Conservation (phyloP, 495 filamentous ascomycete species). For the Trichocladium uniseriatum region DNA sequence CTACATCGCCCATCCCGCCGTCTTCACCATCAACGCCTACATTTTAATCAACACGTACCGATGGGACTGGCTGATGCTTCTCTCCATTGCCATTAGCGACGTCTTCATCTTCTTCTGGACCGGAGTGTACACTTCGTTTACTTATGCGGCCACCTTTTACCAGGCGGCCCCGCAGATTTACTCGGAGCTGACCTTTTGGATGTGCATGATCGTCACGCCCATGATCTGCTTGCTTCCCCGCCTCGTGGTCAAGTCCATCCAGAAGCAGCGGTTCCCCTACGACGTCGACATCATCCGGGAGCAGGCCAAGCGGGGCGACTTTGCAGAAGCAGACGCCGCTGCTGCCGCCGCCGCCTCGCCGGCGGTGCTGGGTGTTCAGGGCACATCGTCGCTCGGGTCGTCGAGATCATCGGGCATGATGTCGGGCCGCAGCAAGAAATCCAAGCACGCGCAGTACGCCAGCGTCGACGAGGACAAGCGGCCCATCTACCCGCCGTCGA, state of each 20-base stretch:
- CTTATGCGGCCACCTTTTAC: constrained; percentile 62
- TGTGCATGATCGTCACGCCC: constrained; percentile 61
- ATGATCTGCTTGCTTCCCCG: constrained; percentile 76
- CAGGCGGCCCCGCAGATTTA: constrained; percentile 70
- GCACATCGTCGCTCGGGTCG: constrained; percentile 34
- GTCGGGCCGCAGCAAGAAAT: constrained; percentile 29
- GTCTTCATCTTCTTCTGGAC: constrained; percentile 95
- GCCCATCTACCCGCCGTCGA: constrained; percentile 85
- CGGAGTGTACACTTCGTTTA: constrained; percentile 72
- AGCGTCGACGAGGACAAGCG: constrained; percentile 71
- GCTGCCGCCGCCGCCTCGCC: constrained; percentile 4
- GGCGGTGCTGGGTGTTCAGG: constrained; percentile 20
- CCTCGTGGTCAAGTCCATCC: constrained; percentile 71
- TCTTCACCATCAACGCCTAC: constrained; percentile 85
- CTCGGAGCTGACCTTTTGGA: constrained; percentile 76
- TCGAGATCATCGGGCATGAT: constrained; percentile 40
- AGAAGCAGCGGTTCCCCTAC: constrained; percentile 85
- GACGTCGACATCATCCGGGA: constrained; percentile 97
- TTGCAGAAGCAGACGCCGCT: constrained; percentile 33
- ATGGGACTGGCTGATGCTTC: constrained; percentile 91
- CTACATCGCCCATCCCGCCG: constrained; percentile 67
- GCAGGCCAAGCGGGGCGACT: constrained; percentile 72
- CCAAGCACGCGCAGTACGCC: constrained; percentile 48
- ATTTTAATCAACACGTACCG: constrained; percentile 91
- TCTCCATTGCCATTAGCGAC: constrained; percentile 72